A percentile compares a stretch with the other conserved stretches of the same genome.
phyloP scores from a whole-genome alignment of 2,329 filamentous ascomycete species.

The Sporothrix brunneoviolacea region DNA sequence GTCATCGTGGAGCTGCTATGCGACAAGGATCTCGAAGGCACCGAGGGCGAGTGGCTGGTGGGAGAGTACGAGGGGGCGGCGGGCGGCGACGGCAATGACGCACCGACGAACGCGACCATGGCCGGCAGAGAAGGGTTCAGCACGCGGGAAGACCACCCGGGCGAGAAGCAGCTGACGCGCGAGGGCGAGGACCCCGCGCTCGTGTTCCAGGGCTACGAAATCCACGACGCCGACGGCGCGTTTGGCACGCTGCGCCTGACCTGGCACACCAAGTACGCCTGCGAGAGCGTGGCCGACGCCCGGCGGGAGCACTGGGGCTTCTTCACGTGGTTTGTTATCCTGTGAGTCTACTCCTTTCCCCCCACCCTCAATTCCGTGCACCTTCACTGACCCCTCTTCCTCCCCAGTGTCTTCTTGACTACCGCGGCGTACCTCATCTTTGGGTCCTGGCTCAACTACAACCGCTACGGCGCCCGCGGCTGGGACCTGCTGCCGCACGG shows the following conservation, averaged over 20 bases:
- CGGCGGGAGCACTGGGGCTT: constrained; percentile 72
- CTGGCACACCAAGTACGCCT: constrained; percentile 86
- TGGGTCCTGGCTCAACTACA: constrained; percentile 98
- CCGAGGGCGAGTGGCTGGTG: constrained; percentile 60
- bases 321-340: constrained; percentile 93
- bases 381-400: neutral
- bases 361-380: neutral
- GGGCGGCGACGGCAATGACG: constrained; percentile 27
- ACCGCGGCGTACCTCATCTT: constrained; percentile 92
- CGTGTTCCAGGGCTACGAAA: constrained; percentile 68
- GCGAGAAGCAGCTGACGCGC: constrained; percentile 47
- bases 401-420: constrained; percentile 67
- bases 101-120: constrained; percentile 14
- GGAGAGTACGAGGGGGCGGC: constrained; percentile 43
- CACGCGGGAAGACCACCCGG: constrained; percentile 25
- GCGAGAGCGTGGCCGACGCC: constrained; percentile 46
- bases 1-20: constrained; percentile 84
- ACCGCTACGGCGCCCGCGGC: constrained; percentile 85
- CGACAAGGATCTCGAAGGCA: constrained; percentile 62
- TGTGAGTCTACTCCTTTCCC: constrained; percentile 52
- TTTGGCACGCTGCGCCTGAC: constrained; percentile 55
- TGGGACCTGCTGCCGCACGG: constrained; percentile 93
- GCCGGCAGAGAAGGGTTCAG: constrained; percentile 25
- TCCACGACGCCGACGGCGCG: constrained; percentile 48
- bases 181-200: constrained; percentile 51